Conservation (phyloP, 2,329 filamentous ascomycete genomes). For the Fusarium ramigenum region DNA sequence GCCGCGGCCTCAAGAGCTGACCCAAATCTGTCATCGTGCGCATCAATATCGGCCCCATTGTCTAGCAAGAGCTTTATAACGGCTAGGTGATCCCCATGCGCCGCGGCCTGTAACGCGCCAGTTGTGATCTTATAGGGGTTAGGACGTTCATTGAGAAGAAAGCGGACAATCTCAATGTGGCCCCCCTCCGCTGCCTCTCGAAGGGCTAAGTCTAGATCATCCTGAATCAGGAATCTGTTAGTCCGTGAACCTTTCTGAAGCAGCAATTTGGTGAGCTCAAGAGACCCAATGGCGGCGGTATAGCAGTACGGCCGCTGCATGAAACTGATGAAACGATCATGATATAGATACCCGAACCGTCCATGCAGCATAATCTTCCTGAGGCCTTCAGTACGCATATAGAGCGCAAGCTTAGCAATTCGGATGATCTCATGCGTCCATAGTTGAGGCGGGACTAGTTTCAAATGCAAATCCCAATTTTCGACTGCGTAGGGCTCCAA, state of each 20-base stretch:
- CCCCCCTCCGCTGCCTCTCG: fast-evolving
- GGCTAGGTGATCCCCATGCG: fast-evolving
- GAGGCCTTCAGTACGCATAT: fast-evolving
- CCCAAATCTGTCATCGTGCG: fast-evolving
- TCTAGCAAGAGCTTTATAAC: neutral
- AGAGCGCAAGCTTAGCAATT: fast-evolving
- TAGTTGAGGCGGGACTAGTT: fast-evolving
- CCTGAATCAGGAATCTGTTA: fast-evolving
- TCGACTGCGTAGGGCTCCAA: fast-evolving
- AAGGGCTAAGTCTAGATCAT: neutral
- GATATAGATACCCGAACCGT: too few species aligned
- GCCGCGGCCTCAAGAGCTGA: fast-evolving
- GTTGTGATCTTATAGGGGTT: fast-evolving
- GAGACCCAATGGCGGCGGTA: fast-evolving
- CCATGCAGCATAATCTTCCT: too few species aligned
- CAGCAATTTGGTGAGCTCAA: fast-evolving
- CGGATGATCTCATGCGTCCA: fast-evolving
- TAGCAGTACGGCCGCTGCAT: neutral
- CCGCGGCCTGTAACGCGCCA: fast-evolving
- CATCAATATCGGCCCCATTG: neutral
- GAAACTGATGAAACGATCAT: too few species aligned
- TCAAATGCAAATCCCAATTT: fast-evolving
- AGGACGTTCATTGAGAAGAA: neutral
- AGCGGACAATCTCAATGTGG: fast-evolving
- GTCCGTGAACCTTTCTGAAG: neutral